phyloP scores from a whole-genome alignment of 2,329 filamentous ascomycete species.

The Alternaria atra region DNA sequence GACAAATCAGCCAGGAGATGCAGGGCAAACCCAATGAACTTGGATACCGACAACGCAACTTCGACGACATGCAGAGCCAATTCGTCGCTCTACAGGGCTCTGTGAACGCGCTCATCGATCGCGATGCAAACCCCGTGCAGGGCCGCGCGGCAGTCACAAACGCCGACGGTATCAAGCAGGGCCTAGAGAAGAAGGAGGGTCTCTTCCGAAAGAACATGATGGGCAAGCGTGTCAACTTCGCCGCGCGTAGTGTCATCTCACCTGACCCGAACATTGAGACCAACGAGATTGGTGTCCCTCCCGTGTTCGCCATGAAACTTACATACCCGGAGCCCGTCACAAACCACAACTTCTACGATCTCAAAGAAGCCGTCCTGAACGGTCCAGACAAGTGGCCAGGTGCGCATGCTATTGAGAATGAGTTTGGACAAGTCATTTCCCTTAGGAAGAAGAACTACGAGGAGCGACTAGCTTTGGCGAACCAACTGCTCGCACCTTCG shows the following conservation, averaged over 20 bases:
- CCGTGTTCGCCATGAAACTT: slow-evolving; percentile 95
- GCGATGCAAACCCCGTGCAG: slow-evolving; percentile 82
- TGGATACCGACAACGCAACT: slow-evolving; percentile 64
- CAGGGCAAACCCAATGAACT: slow-evolving; percentile 55
- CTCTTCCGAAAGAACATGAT: slow-evolving; percentile 99
- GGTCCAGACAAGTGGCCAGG: slow-evolving; percentile 94
- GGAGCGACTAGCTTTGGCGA: slow-evolving; percentile 87
- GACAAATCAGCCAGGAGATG: slow-evolving; percentile 77
- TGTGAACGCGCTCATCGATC: slow-evolving; percentile 93
- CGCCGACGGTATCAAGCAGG: slow-evolving; percentile 96
- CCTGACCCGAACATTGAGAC: slow-evolving; percentile 99
- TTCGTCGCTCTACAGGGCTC: slow-evolving; percentile 86
- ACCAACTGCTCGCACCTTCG: slow-evolving; percentile 88
- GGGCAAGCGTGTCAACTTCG: slow-evolving; percentile 99
- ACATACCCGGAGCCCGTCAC: slow-evolving; percentile 98
- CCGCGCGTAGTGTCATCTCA: slow-evolving; percentile 95
- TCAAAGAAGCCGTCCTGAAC: slow-evolving; percentile 96
- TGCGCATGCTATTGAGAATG: slow-evolving; percentile 92
- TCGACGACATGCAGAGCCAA: slow-evolving; percentile 79
- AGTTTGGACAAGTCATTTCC: slow-evolving; percentile 90
- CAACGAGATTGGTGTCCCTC: slow-evolving; percentile 96
- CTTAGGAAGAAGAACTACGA: slow-evolving; percentile 87
- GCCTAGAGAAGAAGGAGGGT: slow-evolving; percentile 98
- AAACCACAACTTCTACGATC: slow-evolving; percentile 93
- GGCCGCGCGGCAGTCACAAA: slow-evolving; percentile 79